Evolutionary conservation across 2,329 filamentous ascomycete species (phyloP).

Genomic region (Exophiala aquamarina): DNA sequence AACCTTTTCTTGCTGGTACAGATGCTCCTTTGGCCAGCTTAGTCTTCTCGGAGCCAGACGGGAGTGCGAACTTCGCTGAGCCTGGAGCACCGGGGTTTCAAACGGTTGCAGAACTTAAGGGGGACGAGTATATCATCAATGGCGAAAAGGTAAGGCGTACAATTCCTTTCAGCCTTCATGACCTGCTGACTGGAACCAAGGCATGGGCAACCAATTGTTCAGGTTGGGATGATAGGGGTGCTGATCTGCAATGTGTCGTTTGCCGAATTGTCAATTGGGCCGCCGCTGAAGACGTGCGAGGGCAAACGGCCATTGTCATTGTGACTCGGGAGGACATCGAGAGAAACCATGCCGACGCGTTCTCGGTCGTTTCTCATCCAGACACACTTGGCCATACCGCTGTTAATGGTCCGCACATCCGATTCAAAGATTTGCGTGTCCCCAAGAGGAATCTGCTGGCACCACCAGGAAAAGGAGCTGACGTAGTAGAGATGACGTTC

Average conservation of each 20-base stretch:
- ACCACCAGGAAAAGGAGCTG: conserved; percentile 43
- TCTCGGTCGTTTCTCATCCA: conserved; percentile 48
- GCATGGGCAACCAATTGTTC: conserved; percentile 57
- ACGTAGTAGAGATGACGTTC: conserved; percentile 46
- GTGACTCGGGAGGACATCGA: conserved; percentile 51
- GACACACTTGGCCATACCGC: conserved; percentile 49
- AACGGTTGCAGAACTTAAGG: conserved; percentile 51
- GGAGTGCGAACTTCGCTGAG: conserved; percentile 55
- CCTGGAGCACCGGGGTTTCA: conserved; percentile 49
- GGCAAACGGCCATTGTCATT: conserved; percentile 50
- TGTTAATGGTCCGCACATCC: conserved; percentile 50
- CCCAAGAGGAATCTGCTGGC: conserved; percentile 50
- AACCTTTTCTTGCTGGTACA: conserved; percentile 46
- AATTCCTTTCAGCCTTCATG: too few relatives aligned
- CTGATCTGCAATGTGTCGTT: conserved; percentile 54
- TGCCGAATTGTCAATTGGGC: conserved; percentile 42
- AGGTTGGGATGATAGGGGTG: conserved; percentile 55
- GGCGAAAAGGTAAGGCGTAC: conserved; percentile 51
- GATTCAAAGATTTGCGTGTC: conserved; percentile 50
- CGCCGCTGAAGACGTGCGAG: conserved; percentile 29
- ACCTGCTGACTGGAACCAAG: conserved; percentile 27
- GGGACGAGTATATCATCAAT: conserved; percentile 52
- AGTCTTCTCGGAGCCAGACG: conserved; percentile 53
- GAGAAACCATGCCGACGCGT: conserved; percentile 44
- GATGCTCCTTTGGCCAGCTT: conserved; percentile 52